A percentile compares a stretch with the other conserved stretches of the same genome.
Evolutionary conservation across 2,329 filamentous ascomycete species (phyloP).

Genomic region (Apiospora arundinis): DNA sequence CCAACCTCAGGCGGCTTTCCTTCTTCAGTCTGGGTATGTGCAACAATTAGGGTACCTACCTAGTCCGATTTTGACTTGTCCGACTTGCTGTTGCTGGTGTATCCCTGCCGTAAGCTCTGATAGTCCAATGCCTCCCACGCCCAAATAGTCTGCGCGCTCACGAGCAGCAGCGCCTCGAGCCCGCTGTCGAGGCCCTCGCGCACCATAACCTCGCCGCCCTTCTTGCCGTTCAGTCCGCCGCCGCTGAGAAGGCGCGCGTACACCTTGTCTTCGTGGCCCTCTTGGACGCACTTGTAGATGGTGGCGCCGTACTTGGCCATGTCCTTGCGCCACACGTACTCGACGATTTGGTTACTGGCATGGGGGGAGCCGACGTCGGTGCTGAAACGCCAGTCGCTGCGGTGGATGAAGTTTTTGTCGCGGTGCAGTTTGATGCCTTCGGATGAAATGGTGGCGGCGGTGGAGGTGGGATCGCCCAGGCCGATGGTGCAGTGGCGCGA

Average conservation of each 20-base stretch:
- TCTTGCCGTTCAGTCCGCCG: conserved; percentile 23
- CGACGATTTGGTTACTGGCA: neutral
- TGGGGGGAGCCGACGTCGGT: conserved; percentile 6
- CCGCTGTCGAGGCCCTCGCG: conserved; percentile 17
- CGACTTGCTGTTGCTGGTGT: neutral
- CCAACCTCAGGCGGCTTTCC: neutral
- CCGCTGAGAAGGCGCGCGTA: conserved; percentile 25
- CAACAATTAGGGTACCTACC: neutral
- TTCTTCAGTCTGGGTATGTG: neutral
- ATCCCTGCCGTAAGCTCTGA: conserved; percentile 24
- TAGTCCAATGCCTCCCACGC: conserved; percentile 22
- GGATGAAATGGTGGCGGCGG: no score
- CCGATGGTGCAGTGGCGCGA: conserved; percentile 13
- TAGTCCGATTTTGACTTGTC: neutral
- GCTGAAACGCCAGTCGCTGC: conserved; percentile 26
- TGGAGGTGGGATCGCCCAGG: neutral
- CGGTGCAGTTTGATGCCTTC: conserved; percentile 24
- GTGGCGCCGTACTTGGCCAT: conserved; percentile 8
- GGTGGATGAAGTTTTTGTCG: conserved; percentile 21
- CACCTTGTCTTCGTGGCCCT: neutral
- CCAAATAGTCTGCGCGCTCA: conserved; percentile 24
- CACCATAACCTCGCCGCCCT: conserved; percentile 24
- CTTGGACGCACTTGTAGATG: conserved; percentile 24
- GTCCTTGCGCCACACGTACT: conserved; percentile 26
- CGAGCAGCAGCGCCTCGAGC: conserved; percentile 23